Conservation (phyloP, 2,329 filamentous ascomycete species). For the Neonectria magnoliae region DNA sequence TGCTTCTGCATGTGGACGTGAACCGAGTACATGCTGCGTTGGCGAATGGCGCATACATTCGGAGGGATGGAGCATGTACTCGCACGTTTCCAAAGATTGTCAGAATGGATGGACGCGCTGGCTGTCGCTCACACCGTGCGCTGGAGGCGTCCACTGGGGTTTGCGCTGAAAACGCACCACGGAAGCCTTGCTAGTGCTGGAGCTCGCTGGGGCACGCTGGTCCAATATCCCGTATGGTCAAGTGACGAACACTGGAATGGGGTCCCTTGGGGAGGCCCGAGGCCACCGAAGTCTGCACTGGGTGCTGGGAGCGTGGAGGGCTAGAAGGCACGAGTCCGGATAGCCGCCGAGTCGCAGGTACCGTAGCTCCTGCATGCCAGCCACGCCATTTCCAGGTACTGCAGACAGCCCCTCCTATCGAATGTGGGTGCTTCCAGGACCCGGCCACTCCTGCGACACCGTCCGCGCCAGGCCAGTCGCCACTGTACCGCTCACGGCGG, state of each 20-base stretch:
- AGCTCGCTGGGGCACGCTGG: conserved; percentile 17
- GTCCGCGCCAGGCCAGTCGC: conserved; percentile 20
- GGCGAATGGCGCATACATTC: not conserved
- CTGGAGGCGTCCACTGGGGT: conserved; percentile 10
- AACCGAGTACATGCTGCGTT: not conserved
- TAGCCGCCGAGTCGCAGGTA: conserved; percentile 38
- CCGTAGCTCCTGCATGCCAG: conserved; percentile 20
- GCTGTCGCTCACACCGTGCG: conserved; percentile 16
- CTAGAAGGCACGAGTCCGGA: conserved; percentile 25
- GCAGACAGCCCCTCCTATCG: conserved; percentile 33
- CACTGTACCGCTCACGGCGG: conserved; percentile 36
- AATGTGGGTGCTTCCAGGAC: conserved; percentile 30
- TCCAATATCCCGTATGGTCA: conserved; percentile 37
- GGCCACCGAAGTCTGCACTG: conserved; percentile 36
- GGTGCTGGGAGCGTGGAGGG: conserved; percentile 29
- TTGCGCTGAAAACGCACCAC: conserved; percentile 15
- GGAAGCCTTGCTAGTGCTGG: conserved; percentile 19
- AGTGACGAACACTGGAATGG: conserved; percentile 41
- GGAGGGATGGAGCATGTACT: not conserved
- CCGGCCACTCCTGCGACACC: conserved; percentile 32
- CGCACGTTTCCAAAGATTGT: not conserved
- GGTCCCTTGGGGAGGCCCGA: conserved; percentile 33
- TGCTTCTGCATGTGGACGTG: not conserved
- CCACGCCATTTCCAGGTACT: conserved; percentile 32
- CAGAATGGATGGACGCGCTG: not conserved